Evolutionary conservation across 1,284 basidiomycete genomes (phyloP), one percentile per base, ranked within the genome.

Genomic region (Ceratobasidium sp.): DNA sequence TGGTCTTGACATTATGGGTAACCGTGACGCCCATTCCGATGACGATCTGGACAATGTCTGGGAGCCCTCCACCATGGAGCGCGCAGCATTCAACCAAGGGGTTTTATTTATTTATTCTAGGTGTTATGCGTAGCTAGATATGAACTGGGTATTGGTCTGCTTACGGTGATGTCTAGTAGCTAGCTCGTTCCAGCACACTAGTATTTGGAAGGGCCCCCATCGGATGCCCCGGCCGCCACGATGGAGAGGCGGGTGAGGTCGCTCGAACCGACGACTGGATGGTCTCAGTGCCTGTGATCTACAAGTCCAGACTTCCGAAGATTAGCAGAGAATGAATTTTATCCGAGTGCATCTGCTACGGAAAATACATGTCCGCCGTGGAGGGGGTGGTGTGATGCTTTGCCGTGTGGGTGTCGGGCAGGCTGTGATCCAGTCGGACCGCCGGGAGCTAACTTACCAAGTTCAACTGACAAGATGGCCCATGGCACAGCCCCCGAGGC

Each of bases 1-100:
- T 46, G 5, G 63, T 76, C 31, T 72, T 43, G 7, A 76, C 48
- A 8, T 76, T 76, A 19, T 43, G 37, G 0, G 37, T 75, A 7
- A 75, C 74, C 75, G 75, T 72, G 0, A 54, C 53, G 16, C 66
- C 16, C 83, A 84, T 85, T 0, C 85, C 84, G 0, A 83, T 77
- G 0, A 82, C 82, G 0, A 86, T 22, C 53, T 82, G 77, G 2
- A 85, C 74, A 2, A 7, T 14, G 4, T 56, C 53, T 29, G 53
- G 53, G 14, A 56, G 29, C 14, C 27, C 53, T 6, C 19, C 46
- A 19, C 11, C 7, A 39, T 39, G 9, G 37, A 39, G 37, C 37
- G 11, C 37, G 37, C 34, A 39, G 9, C 6, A 1, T 39, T 39
- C 37, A 8, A 39, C 1, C 1, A 11, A 39, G 37, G 1, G 37